Base-by-base conservation (phyloP, 306 rosid species). In the Ammopiptanthus mongolicus region DNA sequence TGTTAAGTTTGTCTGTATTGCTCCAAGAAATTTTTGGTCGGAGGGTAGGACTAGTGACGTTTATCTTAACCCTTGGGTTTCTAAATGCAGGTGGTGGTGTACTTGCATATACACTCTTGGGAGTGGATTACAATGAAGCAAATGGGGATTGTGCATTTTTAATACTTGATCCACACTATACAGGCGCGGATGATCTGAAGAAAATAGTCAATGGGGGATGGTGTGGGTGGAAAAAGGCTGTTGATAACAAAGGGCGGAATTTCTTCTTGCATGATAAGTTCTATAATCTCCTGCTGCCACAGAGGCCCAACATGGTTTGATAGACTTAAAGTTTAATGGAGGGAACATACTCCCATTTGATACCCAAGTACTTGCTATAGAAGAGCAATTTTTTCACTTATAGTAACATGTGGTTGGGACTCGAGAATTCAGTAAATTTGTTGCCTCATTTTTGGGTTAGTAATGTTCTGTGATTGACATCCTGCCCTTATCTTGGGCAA, bases 221-320 rank as follows among this genome's bases (percentile, higher is more conserved):
- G 98, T 90, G 96, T 84, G 97, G 93, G 18, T 95, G 98, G 98
- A 95, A 95, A 82, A 91, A 91, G 75, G 87, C 98, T 18, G 97
- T 95, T 9, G 97, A 95, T 81, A 90, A 75, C 91, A 95, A 87
- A 80, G 97, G 98, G 65, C 88, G 72, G 60, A 83, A 81, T 62
- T 95, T 95, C 87, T 95, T 95, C 85, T 78, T 95, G 80, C 93
- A 87, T 61, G 96, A 95, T 76, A 95, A 91, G 93, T 95, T 90
- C 51, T 95, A 95, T 71, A 95, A 91, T 84, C 97, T 95, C 57
- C 86, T 95, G 47, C 87, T 90, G 56, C 98, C 98, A 15, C 97
- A 91, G 87, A 86, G 98, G 82, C 98, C 97, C 56, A 86, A 86
- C 82, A 95, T 91, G 98, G 98, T 95, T 67, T 95, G 77, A 85